These are phyloP conservation scores for Canna indica DNA, from an alignment of 176 grass and related monocot species.

Conservation along the genomic window DNA sequence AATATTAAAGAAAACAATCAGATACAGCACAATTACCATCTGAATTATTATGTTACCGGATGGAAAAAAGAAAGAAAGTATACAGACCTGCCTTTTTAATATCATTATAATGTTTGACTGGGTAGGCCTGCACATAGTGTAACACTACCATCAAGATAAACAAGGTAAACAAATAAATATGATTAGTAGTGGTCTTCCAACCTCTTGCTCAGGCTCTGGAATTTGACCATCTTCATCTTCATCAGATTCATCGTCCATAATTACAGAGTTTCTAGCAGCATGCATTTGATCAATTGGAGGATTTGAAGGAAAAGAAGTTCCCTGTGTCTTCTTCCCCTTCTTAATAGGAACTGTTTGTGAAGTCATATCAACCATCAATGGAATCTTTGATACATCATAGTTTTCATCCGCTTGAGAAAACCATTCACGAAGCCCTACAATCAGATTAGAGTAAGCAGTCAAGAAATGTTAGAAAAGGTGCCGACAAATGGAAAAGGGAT, in stretches of 20 bases:
- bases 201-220: conserved; percentile 55
- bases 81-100: conserved; percentile 40
- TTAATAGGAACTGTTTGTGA: conserved; percentile 43
- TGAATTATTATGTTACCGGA: not conserved
- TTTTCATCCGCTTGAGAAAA: conserved; percentile 91
- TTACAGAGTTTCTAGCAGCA: conserved; percentile 26
- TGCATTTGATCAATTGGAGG: conserved; percentile 31
- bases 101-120: conserved; percentile 25
- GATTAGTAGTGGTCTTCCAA: conserved; percentile 23
- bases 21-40: not conserved
- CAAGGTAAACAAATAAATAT: conserved; percentile 8
- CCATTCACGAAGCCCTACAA: conserved; percentile 80
- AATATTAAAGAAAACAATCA: not conserved
- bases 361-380: conserved; percentile 67
- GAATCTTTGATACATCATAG: conserved; percentile 56
- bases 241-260: conserved; percentile 79
- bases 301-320: conserved; percentile 26
- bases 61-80: conserved; percentile 20
- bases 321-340: conserved; percentile 53
- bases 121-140: conserved; percentile 43
- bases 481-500: not conserved
- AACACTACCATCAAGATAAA: conserved; percentile 14
- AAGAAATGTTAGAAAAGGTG: not conserved
- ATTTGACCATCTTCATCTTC: conserved; percentile 71
- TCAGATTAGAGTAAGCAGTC: not conserved